Evolutionary conservation across 2,329 filamentous ascomycete species (phyloP).

Genomic region (Aspergillaceae sp.): DNA sequence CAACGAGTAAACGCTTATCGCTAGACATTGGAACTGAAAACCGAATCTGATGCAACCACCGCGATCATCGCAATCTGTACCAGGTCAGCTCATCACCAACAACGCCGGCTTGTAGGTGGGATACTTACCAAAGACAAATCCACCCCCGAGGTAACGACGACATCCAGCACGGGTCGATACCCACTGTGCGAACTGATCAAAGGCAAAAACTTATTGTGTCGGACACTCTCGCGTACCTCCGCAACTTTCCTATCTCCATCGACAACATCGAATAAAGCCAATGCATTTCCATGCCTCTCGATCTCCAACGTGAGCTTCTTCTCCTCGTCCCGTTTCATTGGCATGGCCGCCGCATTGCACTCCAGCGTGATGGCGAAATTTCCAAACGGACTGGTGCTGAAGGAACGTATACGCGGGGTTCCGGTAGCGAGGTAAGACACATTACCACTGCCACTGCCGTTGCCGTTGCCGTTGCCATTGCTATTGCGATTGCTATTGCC

Average conservation of each 20-base stretch:
- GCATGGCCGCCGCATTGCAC: slow-evolving; percentile 12
- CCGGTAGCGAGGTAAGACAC: background rate
- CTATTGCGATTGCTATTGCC: too few species aligned
- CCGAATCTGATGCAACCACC: slow-evolving; percentile 13
- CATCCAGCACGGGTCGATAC: slow-evolving; percentile 18
- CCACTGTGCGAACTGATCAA: slow-evolving; percentile 10
- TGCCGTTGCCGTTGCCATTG: too few species aligned
- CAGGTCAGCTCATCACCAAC: background rate
- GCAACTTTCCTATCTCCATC: slow-evolving; percentile 15
- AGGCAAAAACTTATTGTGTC: slow-evolving; percentile 10
- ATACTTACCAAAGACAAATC: slow-evolving; percentile 17
- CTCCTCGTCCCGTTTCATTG: slow-evolving; percentile 10
- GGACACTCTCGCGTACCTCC: slow-evolving; percentile 12
- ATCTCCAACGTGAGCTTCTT: slow-evolving; percentile 12
- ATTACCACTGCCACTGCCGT: too few species aligned
- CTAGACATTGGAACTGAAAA: slow-evolving; percentile 11
- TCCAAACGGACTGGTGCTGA: background rate
- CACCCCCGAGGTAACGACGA: slow-evolving; percentile 16
- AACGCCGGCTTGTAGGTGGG: background rate
- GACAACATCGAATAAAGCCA: slow-evolving; percentile 13
- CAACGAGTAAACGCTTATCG: background rate
- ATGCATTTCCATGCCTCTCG: slow-evolving; percentile 9
- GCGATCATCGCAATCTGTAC: slow-evolving; percentile 12
- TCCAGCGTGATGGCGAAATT: slow-evolving; percentile 16
- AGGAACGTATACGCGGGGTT: background rate